Conservation (phyloP, 1,139 yeast species). For the Pneumocystis murina region DNA sequence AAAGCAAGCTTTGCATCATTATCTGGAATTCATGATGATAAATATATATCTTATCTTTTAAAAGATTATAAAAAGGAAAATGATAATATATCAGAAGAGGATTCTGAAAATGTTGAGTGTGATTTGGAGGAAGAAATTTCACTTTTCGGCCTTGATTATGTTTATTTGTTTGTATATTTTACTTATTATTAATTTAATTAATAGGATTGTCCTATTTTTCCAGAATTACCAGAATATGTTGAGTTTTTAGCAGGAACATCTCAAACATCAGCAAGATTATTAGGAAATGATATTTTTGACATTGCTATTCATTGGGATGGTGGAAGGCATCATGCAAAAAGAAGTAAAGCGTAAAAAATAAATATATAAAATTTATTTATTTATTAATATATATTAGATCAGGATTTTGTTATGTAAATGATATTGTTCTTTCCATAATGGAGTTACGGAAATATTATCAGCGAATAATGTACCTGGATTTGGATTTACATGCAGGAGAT, state of each 20-base stretch:
- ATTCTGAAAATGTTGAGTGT: slow-evolving; percentile 14
- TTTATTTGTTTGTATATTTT: slow-evolving; percentile 23
- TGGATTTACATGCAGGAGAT: slow-evolving; percentile 69
- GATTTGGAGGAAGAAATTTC: slow-evolving; percentile 2
- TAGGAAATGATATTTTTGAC: slow-evolving; percentile 8
- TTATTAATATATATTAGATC: slow-evolving; percentile 19
- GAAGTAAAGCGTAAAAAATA: slow-evolving; percentile 28
- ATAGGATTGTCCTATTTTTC: slow-evolving; percentile 52
- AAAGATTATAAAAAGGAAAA: slow-evolving; percentile 18
- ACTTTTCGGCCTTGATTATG: slow-evolving; percentile 5
- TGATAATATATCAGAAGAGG: slow-evolving; percentile 19
- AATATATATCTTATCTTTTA: slow-evolving; percentile 16
- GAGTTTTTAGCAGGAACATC: slow-evolving; percentile 41
- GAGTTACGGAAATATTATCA: slow-evolving; percentile 34
- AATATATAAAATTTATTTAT: background rate
- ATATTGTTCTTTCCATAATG: slow-evolving; percentile 42
- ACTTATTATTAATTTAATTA: slow-evolving; percentile 13
- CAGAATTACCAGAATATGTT: slow-evolving; percentile 38
- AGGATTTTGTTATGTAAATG: slow-evolving; percentile 66
- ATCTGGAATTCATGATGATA: slow-evolving; percentile 23
- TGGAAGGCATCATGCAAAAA: slow-evolving; percentile 59
- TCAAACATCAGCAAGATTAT: slow-evolving; percentile 31
- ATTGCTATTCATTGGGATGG: slow-evolving; percentile 60
- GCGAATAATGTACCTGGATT: slow-evolving; percentile 48
- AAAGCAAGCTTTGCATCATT: slow-evolving; percentile 11